Evolutionary conservation across 805 yeast genomes (phyloP).

Genomic region (Candida sphagnicola): DNA sequence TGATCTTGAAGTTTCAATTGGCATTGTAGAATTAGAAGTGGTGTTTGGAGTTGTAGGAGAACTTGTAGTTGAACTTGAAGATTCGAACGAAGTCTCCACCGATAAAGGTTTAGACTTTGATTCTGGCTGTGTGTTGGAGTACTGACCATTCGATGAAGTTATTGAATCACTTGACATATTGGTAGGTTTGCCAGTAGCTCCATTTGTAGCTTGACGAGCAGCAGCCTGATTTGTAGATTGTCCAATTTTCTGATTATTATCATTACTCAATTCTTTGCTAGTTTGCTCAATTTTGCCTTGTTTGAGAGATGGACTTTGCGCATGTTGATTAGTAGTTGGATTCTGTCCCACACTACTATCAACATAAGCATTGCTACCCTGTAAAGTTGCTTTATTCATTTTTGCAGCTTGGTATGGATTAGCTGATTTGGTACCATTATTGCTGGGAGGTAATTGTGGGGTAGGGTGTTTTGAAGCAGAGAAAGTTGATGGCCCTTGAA

Average conservation of each 20-base stretch:
- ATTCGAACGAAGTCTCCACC: neutral
- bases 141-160: neutral
- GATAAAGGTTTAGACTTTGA: neutral
- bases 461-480: neutral
- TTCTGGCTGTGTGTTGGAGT: neutral
- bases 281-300: too few relatives aligned
- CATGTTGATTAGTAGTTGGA: too few relatives aligned
- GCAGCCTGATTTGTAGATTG: too few relatives aligned
- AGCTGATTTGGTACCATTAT: neutral
- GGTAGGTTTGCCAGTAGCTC: neutral
- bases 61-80: neutral
- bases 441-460: neutral
- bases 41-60: neutral
- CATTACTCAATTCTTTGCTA: too few relatives aligned
- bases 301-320: too few relatives aligned
- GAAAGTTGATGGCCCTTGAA: neutral
- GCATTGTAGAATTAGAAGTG: neutral
- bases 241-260: too few relatives aligned
- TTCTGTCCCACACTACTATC: too few relatives aligned
- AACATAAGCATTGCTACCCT: neutral
- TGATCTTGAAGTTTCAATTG: slow-evolving; percentile 1
- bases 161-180: neutral
- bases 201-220: neutral
- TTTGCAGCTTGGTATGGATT: neutral
- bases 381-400: neutral